Evolutionary conservation across 805 yeast genomes (phyloP), one percentile per base, ranked within the genome.

Genomic region (Yarrowia deformans): DNA sequence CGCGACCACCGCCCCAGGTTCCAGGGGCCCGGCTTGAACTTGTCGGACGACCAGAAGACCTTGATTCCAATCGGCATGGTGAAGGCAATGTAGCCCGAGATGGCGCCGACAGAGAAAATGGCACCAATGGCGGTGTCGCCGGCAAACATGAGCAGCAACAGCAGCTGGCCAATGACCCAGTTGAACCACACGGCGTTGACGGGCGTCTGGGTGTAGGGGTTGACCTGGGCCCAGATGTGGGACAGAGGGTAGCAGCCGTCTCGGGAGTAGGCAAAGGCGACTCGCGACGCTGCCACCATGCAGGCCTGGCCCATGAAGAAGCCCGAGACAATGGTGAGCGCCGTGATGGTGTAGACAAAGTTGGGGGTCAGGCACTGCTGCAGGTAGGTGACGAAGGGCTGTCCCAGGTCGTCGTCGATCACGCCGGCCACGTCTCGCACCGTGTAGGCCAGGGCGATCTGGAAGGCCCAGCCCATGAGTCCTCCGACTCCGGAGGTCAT

Each of bases 21-120:
- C 88, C 90, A 88, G 6, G 91, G 91, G 2, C 92, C 92, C 1
- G 85, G 86, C 71, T 79, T 79, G 79, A 88, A 88, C 0, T 80
- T 77, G 46, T 82, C 79, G 69, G 84, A 78, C 3, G 87, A 83
- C 73, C 83, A 84, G 4, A 88, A 84, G 73, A 86, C 84, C 74
- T 87, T 85, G 70, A 88, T 81, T 9, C 85, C 73, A 19, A 88
- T 85, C 13, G 92, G 92, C 72, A 86, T 79, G n/a, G 85, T 82
- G 78, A 88, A 88, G 3, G 91, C 88, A 70, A 88, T 82, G 73
- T 87, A 87, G 0, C 89, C 85, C 14, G 89, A 85, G 74, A 88
- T 87, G 55, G 90, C 91, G 40, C 90, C 90, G 60, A 88, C 90
- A 1, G 90, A 87, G 79, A 88, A 88, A 70, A 88, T 87, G 52